Percentiles rank a stretch among this genome's conserved stretches.
These are phyloP conservation scores for Hymenoscyphus fructigenus DNA, from an alignment of 2,329 filamentous ascomycete genomes.

Conservation along the genomic window DNA sequence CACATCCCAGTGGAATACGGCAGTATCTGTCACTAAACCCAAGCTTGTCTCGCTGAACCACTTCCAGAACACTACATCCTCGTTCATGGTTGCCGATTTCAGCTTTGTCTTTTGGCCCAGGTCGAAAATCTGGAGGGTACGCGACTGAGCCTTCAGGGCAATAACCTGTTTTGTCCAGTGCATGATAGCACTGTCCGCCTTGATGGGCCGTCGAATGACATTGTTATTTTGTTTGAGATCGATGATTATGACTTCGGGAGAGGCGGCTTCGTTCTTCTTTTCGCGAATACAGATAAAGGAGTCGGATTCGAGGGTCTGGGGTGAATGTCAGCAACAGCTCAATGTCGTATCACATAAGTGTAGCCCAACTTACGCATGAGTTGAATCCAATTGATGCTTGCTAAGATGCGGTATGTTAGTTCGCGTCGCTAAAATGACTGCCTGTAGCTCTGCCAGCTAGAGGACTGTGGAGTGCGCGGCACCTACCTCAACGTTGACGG, in stretches of 20 bases:
- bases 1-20: constrained; percentile 97
- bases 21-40: constrained; percentile 85
- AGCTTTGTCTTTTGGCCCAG: constrained; percentile 90
- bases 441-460: constrained; percentile 26
- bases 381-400: constrained; percentile 79
- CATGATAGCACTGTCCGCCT: constrained; percentile 99
- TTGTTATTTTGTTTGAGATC: constrained; percentile 98
- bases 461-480: constrained; percentile 16
- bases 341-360: constrained; percentile 13
- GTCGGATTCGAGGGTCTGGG: constrained; percentile 95
- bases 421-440: constrained; percentile 20
- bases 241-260: constrained; percentile 94
- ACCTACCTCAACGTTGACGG: constrained; percentile 55
- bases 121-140: constrained; percentile 97
- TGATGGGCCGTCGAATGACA: constrained; percentile 91
- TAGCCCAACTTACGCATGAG: constrained; percentile 66
- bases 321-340: constrained; percentile 19
- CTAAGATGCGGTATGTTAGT: constrained; percentile 45
- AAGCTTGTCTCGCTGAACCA: constrained; percentile 91
- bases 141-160: constrained; percentile 88
- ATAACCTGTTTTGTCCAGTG: constrained; percentile 97
- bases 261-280: constrained; percentile 79
- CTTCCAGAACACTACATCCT: constrained; percentile 99
- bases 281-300: constrained; percentile 95
- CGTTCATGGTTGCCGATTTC: constrained; percentile 94